Evolutionary conservation across 345 rosid genomes (phyloP).

Genomic region (Lenwebbia sp.): DNA sequence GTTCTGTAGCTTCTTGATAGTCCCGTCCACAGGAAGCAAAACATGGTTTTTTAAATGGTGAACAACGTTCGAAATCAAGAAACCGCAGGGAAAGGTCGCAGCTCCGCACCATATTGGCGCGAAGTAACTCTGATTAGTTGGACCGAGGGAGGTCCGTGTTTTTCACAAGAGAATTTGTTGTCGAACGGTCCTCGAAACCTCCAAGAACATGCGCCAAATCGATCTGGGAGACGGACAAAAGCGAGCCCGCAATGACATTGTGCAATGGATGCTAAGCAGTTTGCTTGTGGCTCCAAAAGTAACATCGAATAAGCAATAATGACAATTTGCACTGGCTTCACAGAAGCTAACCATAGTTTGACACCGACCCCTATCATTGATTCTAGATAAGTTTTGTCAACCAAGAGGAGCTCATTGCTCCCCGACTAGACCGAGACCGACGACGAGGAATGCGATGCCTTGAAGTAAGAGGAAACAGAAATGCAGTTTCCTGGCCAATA

Average conservation of each 20-base stretch:
- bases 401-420: background rate
- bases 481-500: background rate
- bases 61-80: background rate
- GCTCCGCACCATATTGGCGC: background rate
- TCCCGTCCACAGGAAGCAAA: background rate
- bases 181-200: background rate
- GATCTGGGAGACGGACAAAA: background rate
- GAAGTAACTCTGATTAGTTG: background rate
- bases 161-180: background rate
- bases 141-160: background rate
- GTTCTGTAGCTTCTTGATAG: background rate
- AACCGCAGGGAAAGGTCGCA: background rate
- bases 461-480: conserved; percentile 1
- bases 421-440: conserved; percentile 6
- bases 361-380: background rate
- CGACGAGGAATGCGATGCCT: conserved; percentile 5
- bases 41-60: background rate
- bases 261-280: background rate
- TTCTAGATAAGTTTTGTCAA: background rate
- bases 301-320: background rate
- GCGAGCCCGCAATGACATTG: background rate
- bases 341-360: background rate
- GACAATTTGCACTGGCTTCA: background rate
- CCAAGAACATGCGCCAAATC: background rate
- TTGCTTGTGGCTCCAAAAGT: background rate